Conservation (phyloP, 176 grass and related monocot genomes). For the Triticum dicoccoides region DNA sequence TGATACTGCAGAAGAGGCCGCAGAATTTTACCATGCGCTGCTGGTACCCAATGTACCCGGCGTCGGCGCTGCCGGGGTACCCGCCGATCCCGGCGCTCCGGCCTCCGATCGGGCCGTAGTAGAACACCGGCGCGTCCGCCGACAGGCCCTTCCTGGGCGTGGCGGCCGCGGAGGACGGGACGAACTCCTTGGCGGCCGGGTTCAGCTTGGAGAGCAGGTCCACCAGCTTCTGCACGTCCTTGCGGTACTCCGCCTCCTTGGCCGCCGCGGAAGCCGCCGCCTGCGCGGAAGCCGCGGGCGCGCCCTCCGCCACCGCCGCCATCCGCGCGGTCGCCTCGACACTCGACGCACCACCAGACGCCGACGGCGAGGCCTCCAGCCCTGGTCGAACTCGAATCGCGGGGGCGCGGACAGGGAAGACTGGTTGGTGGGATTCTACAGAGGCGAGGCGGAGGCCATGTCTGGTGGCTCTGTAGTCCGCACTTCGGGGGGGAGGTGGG, state of each 20-base stretch:
- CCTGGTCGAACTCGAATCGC: conserved; percentile 45
- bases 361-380: background rate
- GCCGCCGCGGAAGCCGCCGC: conserved; percentile 4
- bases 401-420: background rate
- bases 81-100: conserved; percentile 9
- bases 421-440: conserved; percentile 27
- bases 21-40: conserved; percentile 51
- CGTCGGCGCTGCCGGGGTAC: conserved; percentile 41
- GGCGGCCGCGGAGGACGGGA: conserved; percentile 42
- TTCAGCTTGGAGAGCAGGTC: conserved; percentile 91
- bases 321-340: conserved; percentile 26
- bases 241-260: conserved; percentile 55
- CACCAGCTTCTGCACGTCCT: conserved; percentile 71
- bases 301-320: conserved; percentile 71
- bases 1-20: background rate
- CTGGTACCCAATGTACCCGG: conserved; percentile 18
- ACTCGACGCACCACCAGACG: background rate
- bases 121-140: conserved; percentile 64
- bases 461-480: background rate
- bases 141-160: conserved; percentile 55
- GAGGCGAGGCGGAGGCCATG: background rate
- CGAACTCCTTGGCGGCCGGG: conserved; percentile 86
- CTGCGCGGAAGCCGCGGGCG: conserved; percentile 7
- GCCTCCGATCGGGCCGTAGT: conserved; percentile 29
- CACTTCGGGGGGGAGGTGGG: background rate